Base-by-base conservation (phyloP, 208 protist species). In the Leishmania arabica region DNA sequence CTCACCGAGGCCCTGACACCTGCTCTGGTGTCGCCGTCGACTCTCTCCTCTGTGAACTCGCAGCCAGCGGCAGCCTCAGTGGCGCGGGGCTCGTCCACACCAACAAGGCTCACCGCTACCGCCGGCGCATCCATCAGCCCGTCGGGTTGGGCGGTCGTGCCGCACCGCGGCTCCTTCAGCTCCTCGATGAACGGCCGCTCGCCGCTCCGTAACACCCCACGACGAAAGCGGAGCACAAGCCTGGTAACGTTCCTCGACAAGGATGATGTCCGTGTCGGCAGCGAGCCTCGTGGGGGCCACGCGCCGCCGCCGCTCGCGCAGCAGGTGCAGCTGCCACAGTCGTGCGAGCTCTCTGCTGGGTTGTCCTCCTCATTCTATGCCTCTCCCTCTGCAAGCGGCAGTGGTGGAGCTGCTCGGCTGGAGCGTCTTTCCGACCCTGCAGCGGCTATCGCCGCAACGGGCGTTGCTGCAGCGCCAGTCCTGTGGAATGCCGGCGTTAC, bases 231-330 rank as follows among this genome's bases (percentile, higher is more conserved):
- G 64, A 85, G 51, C 54, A 45, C 72, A 34, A 85, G 77, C 51
- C 40, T 56, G 17, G 82, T 85, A 51, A 74, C 37, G 51, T 85
- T 85, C 34, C 13, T 85, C 7, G 73, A 82, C 60, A 13, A 82
- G 56, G 77, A 77, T 7, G 70, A 40, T 24, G 51, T 4, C 24
- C 0, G 15, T 3, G 71, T 15, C 65, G 69, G 66, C 31, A 45
- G 72, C 72, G 72, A 6, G n/a, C 0, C 51, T 9, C 21, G 2
- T 45, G 21, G 15, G 8, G 78, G 7, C 19, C 24, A 56, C 15
- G 62, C 45, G 34, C 69, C 2, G 27, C 15, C 45, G 42, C 54
- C 9, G 68, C 51, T 53, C 7, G 37, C 19, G 47, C 70, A 81
- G 70, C 42, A 49, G 21, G 13, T 11, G 66, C 53, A 77, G 37